These are phyloP conservation scores for Cephaloascus albidus DNA, from an alignment of 805 yeast genomes.

Conservation along the genomic window DNA sequence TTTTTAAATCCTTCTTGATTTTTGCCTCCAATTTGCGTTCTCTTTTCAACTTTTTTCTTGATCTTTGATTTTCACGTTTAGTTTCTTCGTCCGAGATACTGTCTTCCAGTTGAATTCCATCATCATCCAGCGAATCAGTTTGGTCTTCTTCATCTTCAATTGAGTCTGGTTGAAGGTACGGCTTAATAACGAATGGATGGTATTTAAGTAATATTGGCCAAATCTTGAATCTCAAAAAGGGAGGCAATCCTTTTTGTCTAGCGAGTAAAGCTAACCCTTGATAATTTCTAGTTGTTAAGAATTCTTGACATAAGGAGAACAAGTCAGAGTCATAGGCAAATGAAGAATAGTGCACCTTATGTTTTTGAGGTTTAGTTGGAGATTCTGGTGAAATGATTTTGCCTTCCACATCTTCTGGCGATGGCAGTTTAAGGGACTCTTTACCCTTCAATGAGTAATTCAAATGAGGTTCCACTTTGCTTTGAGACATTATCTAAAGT, in stretches of 20 bases:
- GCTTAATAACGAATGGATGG: slow-evolving; percentile 79
- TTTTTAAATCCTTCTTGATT: slow-evolving; percentile 49
- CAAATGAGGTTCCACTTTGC: slow-evolving; percentile 3
- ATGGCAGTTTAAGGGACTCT: too few relatives aligned
- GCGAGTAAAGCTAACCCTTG: slow-evolving; percentile 74
- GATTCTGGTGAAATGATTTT: too few relatives aligned
- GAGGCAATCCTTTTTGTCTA: slow-evolving; percentile 80
- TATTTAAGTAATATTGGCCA: slow-evolving; percentile 80
- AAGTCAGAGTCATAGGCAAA: slow-evolving; percentile 34
- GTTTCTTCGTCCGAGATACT: slow-evolving; percentile 1
- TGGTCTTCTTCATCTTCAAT: slow-evolving; percentile 9
- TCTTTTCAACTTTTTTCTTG: neutral
- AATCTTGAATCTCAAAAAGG: slow-evolving; percentile 61
- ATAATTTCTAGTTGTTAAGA: slow-evolving; percentile 51
- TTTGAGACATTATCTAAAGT: slow-evolving; percentile 4
- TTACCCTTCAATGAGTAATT: slow-evolving; percentile 5
- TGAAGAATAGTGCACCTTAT: too few relatives aligned
- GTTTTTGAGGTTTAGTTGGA: neutral
- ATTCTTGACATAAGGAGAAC: slow-evolving; percentile 44
- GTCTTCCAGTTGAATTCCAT: neutral
- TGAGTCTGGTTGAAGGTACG: slow-evolving; percentile 54
- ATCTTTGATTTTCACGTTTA: neutral
- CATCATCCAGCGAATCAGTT: neutral
- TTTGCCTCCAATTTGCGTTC: slow-evolving; percentile 11
- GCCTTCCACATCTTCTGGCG: too few relatives aligned